Base-by-base conservation (phyloP, 2,329 filamentous ascomycete genomes). In the Ophioceras dolichostomum region DNA sequence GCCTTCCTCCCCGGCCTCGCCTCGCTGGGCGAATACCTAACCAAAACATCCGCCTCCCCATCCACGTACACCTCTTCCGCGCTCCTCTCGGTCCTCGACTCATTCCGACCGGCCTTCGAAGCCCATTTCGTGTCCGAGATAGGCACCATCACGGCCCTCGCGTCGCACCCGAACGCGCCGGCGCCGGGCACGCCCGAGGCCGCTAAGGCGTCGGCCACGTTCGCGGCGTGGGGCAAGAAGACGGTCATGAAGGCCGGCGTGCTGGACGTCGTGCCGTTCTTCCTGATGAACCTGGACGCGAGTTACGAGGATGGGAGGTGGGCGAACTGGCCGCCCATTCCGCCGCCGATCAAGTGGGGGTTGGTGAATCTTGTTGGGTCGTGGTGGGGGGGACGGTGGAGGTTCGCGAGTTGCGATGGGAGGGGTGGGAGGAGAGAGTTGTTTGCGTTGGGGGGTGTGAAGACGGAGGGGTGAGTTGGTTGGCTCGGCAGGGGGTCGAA, bases 321-420 rank as follows among this genome's bases (percentile, higher is more conserved):
- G 73, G 62, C 61, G 10, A 65, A 67, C 46, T 81, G 76, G 75
- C 76, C 76, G 32, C 73, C 76, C 0, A 79, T 80, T 60, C 75
- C 76, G 1, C 62, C 60, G 5, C 66, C 70, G 3, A 63, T 79
- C 41, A 64, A 66, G 39, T 80, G 73, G 73, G 67, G 66, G 0
- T 47, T 81, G 42, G 61, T 70, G 26, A 78, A 77, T 46, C 53
- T 79, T 31, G 72, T 61, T 2, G 74, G 73, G 2, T 62, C 68
- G 26, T 69, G 64, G 54, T 63, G 78, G 45, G 64, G 64, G 26
- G 59, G 64, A 3, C 70, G 68, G 65, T 81, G 76, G 76, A 75
- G 67, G 57, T 82, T 79, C 59, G 63, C 73, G 22, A 79, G 74
- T 47, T 81, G 76, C 47, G 67, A 74, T 47, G 55, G 60, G 4